These are phyloP conservation scores for Zygoascus biomembranicola DNA, from an alignment of 805 yeast species.

Conservation along the genomic window DNA sequence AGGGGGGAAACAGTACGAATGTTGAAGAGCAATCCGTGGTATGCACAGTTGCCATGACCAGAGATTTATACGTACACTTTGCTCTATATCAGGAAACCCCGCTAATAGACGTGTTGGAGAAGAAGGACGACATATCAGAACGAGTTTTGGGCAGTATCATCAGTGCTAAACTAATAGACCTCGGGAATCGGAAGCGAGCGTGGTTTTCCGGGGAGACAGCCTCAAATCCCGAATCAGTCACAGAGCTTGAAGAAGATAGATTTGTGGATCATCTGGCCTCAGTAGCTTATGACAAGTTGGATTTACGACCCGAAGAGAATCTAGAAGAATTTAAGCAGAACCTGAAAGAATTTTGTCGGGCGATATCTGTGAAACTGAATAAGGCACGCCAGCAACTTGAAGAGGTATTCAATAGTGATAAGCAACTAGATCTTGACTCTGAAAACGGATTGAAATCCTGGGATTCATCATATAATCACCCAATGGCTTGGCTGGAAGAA, in stretches of 20 bases:
- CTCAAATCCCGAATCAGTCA: too few species aligned
- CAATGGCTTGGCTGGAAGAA: background rate
- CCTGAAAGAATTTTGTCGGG: background rate
- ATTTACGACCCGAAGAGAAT: background rate
- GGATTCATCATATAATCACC: background rate
- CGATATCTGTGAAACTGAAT: background rate
- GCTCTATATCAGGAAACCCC: background rate
- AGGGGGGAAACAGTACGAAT: too few species aligned
- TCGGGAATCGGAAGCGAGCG: background rate
- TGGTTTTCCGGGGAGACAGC: background rate
- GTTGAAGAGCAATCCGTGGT: background rate
- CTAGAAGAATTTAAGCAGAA: background rate
- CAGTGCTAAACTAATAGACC: background rate
- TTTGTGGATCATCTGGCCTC: background rate
- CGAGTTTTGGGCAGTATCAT: background rate
- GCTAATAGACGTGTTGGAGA: background rate
- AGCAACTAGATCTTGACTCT: background rate
- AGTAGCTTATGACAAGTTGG: background rate
- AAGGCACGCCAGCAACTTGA: background rate
- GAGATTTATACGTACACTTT: background rate
- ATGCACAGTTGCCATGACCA: constrained; percentile 1
- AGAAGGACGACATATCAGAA: background rate
- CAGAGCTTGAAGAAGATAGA: background rate
- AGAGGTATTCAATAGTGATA: background rate
- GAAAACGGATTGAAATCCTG: background rate